Conservation (phyloP, 331 rosid species). For the Prunus yedoensis region DNA sequence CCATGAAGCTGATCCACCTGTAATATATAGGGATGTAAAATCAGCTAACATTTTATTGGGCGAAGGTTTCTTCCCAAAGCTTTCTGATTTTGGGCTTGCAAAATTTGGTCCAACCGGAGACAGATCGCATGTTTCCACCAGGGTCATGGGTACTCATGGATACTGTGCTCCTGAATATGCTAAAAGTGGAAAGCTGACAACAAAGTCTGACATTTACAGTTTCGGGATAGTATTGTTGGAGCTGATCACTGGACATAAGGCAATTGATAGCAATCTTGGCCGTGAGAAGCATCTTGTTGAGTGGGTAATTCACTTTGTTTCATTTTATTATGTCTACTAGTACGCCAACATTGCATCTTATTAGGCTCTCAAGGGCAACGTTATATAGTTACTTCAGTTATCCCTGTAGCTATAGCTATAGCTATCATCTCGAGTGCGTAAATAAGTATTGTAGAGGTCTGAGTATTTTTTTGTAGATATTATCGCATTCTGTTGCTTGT, state of each 20-base stretch:
- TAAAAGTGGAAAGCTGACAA: slow-evolving; percentile 48
- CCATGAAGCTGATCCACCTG: slow-evolving; percentile 51
- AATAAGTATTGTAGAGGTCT: too few relatives aligned
- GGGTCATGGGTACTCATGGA: slow-evolving; percentile 69
- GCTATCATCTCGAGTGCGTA: too few relatives aligned
- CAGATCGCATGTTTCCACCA: slow-evolving; percentile 48
- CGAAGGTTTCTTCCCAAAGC: slow-evolving; percentile 50
- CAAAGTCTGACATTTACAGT: slow-evolving; percentile 61
- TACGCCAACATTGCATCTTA: not conserved
- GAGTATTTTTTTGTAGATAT: not conserved
- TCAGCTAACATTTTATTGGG: slow-evolving; percentile 52
- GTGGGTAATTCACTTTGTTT: slow-evolving; percentile 47
- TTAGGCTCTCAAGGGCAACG: not conserved
- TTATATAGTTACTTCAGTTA: too few relatives aligned
- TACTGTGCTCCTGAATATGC: slow-evolving; percentile 78
- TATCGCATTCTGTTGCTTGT: not conserved
- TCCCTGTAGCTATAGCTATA: too few relatives aligned
- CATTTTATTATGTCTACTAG: not conserved
- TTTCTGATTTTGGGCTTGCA: slow-evolving; percentile 72
- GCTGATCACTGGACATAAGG: slow-evolving; percentile 56
- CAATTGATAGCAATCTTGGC: slow-evolving; percentile 34
- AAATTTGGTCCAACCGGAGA: slow-evolving; percentile 58
- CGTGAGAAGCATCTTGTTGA: slow-evolving; percentile 42
- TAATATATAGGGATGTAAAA: slow-evolving; percentile 60
- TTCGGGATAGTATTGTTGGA: slow-evolving; percentile 64